These are phyloP conservation scores for Thalassia testudinum DNA, from an alignment of 116 monocot species.

Conservation along the genomic window DNA sequence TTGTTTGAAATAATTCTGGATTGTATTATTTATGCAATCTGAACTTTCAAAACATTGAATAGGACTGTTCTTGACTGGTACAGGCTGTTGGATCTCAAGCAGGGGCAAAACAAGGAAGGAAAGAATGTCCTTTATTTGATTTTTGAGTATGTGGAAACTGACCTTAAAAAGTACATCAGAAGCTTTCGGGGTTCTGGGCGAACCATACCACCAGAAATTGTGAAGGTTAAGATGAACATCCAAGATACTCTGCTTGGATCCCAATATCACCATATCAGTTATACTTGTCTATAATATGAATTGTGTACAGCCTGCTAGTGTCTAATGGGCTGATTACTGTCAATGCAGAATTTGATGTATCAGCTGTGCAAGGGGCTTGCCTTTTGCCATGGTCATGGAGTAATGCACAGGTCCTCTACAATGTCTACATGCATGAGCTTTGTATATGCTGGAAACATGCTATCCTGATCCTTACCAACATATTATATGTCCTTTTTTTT, in stretches of 20 bases:
- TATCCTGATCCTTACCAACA: not conserved
- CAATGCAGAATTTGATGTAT: slow-evolving; percentile 71
- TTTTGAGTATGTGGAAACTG: slow-evolving; percentile 95
- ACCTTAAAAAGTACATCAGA: slow-evolving; percentile 85
- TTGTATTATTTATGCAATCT: too few species aligned
- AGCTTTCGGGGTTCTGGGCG: slow-evolving; percentile 36
- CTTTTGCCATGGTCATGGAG: slow-evolving; percentile 85
- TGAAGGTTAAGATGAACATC: slow-evolving; percentile 22
- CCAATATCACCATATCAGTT: too few species aligned
- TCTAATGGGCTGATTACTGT: too few species aligned
- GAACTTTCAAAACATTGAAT: too few species aligned
- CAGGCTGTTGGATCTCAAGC: slow-evolving; percentile 83
- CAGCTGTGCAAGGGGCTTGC: slow-evolving; percentile 92
- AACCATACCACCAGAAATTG: slow-evolving; percentile 32
- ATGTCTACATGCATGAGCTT: not conserved
- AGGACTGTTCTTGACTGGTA: too few species aligned
- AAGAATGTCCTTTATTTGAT: slow-evolving; percentile 75
- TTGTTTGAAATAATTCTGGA: too few species aligned
- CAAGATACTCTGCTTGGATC: too few species aligned
- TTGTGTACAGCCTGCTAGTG: too few species aligned
- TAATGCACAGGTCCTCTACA: slow-evolving; percentile 61
- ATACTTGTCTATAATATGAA: too few species aligned
- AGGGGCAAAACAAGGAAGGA: slow-evolving; percentile 79
- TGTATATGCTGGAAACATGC: not conserved
- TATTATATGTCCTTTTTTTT: not conserved